Evolutionary conservation across 2,329 filamentous ascomycete genomes (phyloP), one percentile per base, ranked within the genome.

Genomic region (Fusarium sp.): DNA sequence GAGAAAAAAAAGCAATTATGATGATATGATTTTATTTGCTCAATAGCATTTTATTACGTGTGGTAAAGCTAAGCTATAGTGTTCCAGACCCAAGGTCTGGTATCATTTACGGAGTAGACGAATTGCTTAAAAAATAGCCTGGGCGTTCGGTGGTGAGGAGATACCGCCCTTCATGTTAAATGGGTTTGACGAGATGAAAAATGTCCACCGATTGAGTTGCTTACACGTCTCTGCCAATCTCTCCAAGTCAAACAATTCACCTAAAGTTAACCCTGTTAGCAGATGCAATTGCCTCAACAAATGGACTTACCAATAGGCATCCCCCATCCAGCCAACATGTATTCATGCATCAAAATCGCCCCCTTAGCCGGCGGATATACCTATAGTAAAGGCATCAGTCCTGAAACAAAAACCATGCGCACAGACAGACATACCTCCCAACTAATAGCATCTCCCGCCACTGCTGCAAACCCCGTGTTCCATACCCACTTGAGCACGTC

Each of bases 401-500:
- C 31, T 31, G 43, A 23, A 35, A 4, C 20, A 15, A 14, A 11
- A 1, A 5, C 3, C 5, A 6, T 8, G 1, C 9, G 11, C 4
- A 10, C 4, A 29, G 48, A 61, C 81, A 82, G 11, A 29, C 27
- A 11, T 5, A 82, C 82, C 74, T 88, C 87, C 63, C 86, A 84
- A 18, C 76, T 68, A 6, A 86, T 83, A 54, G 82, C 81, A 60
- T 90, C 87, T 1, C 86, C 85, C 0, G 84, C 87, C 0, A 88
- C 82, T 7, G 87, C 87, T 0, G 85, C 78, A 66, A 89, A 87
- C n/a, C 53, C 63, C 0, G 83, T 80, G 63, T 88, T 82, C 86
- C 86, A 89, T 41, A 88, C 76, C 86, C 87, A 90, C 46, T 81
- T 79, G 17, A 88, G 77, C 20, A 81, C 82, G 6, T 80, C 80